Evolutionary conservation across 129 eudicot species (phyloP).

Genomic region (Scalesia atractyloides): DNA sequence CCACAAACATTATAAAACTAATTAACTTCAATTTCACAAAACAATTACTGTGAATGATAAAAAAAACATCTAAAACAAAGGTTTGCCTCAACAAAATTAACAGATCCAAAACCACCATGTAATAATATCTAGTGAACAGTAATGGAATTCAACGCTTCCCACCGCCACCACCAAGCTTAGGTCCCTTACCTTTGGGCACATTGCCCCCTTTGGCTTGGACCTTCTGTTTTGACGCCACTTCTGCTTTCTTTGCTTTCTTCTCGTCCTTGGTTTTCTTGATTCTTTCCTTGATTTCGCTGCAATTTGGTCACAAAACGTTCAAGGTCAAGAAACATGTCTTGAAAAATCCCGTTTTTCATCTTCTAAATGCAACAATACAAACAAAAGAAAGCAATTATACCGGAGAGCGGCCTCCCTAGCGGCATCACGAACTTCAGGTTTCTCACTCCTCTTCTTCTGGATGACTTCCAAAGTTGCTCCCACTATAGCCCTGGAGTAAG

Average conservation of each 20-base stretch:
- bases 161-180: conserved; percentile 60
- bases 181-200: conserved; percentile 51
- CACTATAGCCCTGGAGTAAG: conserved; percentile 64
- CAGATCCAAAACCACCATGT: background rate
- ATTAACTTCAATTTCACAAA: conserved; percentile 7
- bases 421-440: conserved; percentile 64
- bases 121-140: background rate
- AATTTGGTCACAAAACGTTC: background rate
- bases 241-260: conserved; percentile 69
- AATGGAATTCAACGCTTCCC: conserved; percentile 49
- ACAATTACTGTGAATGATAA: conserved; percentile 1
- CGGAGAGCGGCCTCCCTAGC: conserved; percentile 68
- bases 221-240: conserved; percentile 50
- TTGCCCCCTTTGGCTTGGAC: conserved; percentile 37
- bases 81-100: conserved; percentile 12
- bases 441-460: conserved; percentile 65
- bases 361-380: background rate
- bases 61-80: conserved; percentile 2
- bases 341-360: background rate
- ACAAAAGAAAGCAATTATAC: conserved; percentile 14
- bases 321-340: background rate
- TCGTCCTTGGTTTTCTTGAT: conserved; percentile 69
- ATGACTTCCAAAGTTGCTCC: conserved; percentile 70
- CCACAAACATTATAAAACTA: background rate
- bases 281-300: conserved; percentile 64